These are phyloP conservation scores for Tricholoma saponaceum DNA, from an alignment of 768 basidiomycete species.

Conservation along the genomic window DNA sequence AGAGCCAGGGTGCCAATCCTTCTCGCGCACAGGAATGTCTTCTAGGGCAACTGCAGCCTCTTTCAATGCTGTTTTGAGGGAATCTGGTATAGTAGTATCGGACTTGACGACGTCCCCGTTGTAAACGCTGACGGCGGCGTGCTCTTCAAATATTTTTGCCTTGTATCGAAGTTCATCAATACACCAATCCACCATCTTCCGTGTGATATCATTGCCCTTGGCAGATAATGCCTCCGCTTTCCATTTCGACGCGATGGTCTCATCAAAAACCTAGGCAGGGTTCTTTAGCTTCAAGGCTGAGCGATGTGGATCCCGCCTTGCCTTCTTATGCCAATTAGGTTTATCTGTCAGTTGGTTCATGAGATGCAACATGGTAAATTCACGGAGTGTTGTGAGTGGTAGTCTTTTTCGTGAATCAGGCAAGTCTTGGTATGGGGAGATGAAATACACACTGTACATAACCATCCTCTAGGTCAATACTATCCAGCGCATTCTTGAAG, in stretches of 20 bases:
- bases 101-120: conserved; percentile 22
- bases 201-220: conserved; percentile 1
- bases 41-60: conserved; percentile 24
- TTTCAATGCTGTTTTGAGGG: conserved; percentile 15
- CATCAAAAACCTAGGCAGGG: not conserved
- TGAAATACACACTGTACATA: not conserved
- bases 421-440: not conserved
- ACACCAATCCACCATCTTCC: conserved; percentile 14
- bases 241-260: not conserved
- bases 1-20: conserved; percentile 41
- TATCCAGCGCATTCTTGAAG: not conserved
- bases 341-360: conserved; percentile 17
- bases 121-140: conserved; percentile 11
- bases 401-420: conserved; percentile 2
- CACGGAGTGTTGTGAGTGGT: conserved; percentile 13
- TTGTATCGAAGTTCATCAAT: conserved; percentile 18
- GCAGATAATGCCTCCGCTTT: not conserved
- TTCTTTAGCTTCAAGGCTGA: not conserved
- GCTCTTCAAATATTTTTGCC: conserved; percentile 10
- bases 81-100: conserved; percentile 20
- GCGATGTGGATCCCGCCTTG: not conserved
- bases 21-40: conserved; percentile 24
- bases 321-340: conserved; percentile 14
- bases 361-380: conserved; percentile 14
- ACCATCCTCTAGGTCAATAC: not conserved